Base-by-base conservation (phyloP, 768 basidiomycete species). In the Wakefieldia striispora region DNA sequence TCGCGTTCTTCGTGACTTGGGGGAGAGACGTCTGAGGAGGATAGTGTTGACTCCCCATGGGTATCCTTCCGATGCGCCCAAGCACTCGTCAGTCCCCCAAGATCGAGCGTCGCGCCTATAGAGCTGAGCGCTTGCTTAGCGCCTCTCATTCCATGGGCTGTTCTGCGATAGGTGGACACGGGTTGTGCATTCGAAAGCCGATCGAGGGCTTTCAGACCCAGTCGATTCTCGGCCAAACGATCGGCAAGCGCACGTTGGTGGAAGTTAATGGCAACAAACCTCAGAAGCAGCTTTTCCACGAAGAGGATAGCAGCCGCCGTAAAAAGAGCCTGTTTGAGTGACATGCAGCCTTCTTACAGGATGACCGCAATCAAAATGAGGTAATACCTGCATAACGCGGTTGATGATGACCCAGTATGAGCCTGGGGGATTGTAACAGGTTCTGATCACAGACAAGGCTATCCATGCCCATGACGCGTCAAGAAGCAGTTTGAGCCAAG, bases 201-300 rank as follows among this genome's bases (percentile, higher is more conserved):
- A 63, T 89, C 87, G 19, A 91, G 73, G 2, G 84, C 86, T 57
- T 77, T 81, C 26, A 91, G 71, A 9, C 83, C 88, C 33, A 85
- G 68, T 27, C 76, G 76, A 56, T 90, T 91, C 65, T 88, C 86
- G 8, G 73, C 71, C 14, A 90, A 68, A 33, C 88, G 82, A 47
- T 90, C 88, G 10, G 85, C 81, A 19, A 90, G 77, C 2, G 88
- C 86, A 47, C 79, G 85, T 54, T 81, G 76, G 63, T 91, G 88
- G 63, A 91, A 91, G 56, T 81, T 86, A 69, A 89, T 89, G 24
- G 89, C 88, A 39, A 90, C 81, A 51, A 83, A 82, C 58, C 83
- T 86, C 27, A 91, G 65, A 64, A 86, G 82, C 33, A 86, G 64
- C 63, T 80, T 82, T 61, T 82, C 80, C 24, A 64, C 72, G 12